Base-by-base conservation (phyloP, 441 rosid genomes). In the Corymbia citriodora region DNA sequence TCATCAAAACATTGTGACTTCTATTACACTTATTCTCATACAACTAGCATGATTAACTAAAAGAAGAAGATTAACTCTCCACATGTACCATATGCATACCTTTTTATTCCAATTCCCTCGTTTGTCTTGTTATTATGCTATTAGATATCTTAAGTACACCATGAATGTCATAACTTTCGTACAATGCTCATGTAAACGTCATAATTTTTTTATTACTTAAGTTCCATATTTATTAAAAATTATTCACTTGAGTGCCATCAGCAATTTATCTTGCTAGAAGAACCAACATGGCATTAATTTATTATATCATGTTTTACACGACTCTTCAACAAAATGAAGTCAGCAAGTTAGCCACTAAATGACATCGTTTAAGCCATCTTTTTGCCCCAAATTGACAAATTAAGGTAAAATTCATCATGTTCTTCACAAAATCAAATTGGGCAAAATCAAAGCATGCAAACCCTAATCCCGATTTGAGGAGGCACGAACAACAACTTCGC, bases 401-500 rank as follows among this genome's bases (percentile, higher is more conserved):
- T 40, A 23, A 6, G 52, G 85, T 4, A 74, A 74, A 40, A 74
- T 74, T 21, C 18, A 21, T 7, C 5, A 86, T 53, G 61, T 6
- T 48, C 49, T 63, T 50, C 45, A 3, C 29, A 87, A 85, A 68
- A 45, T 83, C 45, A 12, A 53, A 48, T 55, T 55, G 25, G 45
- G 45, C 45, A n/a, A 29, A 33, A 88, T 63, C 94, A 89, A 92
- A 98, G 99, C 89, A 98, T 96, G 88, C 96, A 97, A 23, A 97
- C 93, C n/a, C 95, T 93, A 92, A 98, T 96, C 91, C 96, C 92
- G 55, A 96, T 98, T 40, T 96, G 90, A 63, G 97, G 99, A 92
- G 99, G 99, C 88, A 98, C 99, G 87, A 96, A 97, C 91, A 96
- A 97, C 82, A 98, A 91, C 91, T 97, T 98, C 94, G 97, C 99